phyloP scores from a whole-genome alignment of 106 monocot genomes.

The Dioscorea alata region DNA sequence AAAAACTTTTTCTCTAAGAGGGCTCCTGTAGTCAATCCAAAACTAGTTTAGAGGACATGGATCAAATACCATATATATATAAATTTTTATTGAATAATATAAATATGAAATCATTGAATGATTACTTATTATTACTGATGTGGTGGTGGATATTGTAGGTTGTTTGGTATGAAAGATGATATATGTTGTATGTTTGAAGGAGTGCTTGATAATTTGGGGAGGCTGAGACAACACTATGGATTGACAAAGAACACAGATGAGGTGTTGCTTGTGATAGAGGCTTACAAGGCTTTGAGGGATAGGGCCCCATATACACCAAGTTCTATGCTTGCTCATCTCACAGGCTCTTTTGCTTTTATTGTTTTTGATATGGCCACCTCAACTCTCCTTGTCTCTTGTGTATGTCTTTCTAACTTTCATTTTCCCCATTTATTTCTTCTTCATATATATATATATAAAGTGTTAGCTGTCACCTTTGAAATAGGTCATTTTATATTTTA shows the following conservation, averaged over 20 bases:
- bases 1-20: too few species aligned
- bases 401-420: constrained; percentile 18
- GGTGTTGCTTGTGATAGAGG: constrained; percentile 77
- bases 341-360: constrained; percentile 70
- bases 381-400: constrained; percentile 75
- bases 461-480: too few species aligned
- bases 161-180: constrained; percentile 85
- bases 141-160: constrained; percentile 26
- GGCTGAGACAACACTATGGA: constrained; percentile 73
- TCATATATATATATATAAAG: too few species aligned
- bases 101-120: too few species aligned
- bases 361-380: constrained; percentile 80
- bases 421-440: too few species aligned
- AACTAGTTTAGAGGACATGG: too few species aligned
- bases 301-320: constrained; percentile 79
- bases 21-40: too few species aligned
- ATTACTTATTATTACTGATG: too few species aligned
- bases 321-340: constrained; percentile 79
- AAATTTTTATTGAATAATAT: too few species aligned
- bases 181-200: constrained; percentile 90
- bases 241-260: constrained; percentile 74
- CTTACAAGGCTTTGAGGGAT: constrained; percentile 92
- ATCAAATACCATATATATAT: too few species aligned
- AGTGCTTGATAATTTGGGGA: constrained; percentile 65
- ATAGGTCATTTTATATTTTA: too few species aligned